Evolutionary conservation across 257 asterid genomes (phyloP).

Genomic region (Nicotiana knightiana): DNA sequence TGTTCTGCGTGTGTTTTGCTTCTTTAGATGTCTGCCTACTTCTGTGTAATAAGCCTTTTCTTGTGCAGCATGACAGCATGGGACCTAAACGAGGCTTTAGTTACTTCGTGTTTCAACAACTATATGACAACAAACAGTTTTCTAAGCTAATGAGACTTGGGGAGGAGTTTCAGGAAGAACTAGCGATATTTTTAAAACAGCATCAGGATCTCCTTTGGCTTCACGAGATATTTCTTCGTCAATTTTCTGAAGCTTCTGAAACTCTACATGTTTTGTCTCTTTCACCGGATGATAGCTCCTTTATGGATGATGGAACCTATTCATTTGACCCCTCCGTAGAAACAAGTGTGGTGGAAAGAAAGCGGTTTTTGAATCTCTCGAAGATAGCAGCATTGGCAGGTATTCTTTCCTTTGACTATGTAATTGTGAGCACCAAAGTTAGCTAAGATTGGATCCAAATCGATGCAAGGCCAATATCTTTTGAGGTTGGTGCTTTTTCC

Average conservation of each 20-base stretch:
- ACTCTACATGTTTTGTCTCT: conserved; percentile 70
- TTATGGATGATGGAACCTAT: conserved; percentile 31
- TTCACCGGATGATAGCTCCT: conserved; percentile 42
- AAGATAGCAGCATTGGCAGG: conserved; percentile 90
- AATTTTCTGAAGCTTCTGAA: conserved; percentile 83
- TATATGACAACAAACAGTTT: conserved; percentile 57
- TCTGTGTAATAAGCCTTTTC: conserved; percentile 2
- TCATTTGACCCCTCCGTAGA: conserved; percentile 21
- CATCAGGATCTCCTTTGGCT: conserved; percentile 86
- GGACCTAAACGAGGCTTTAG: conserved; percentile 94
- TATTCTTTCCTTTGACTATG: conserved; percentile 20
- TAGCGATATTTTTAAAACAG: conserved; percentile 60
- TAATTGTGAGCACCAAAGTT: neutral
- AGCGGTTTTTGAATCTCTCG: conserved; percentile 71
- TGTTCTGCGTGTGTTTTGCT: neutral
- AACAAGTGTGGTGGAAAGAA: conserved; percentile 62
- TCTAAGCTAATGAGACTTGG: conserved; percentile 84
- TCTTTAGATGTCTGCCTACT: conserved; percentile 8
- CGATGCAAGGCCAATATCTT: neutral
- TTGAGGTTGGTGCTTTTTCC: neutral
- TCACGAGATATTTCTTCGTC: conserved; percentile 81
- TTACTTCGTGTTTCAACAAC: conserved; percentile 76
- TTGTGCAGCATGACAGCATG: conserved; percentile 73
- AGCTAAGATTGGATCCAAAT: neutral
- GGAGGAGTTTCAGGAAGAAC: conserved; percentile 81